These are phyloP conservation scores for Parasarocladium wereldwijsianum DNA, from an alignment of 2,329 filamentous ascomycete species.

Conservation along the genomic window DNA sequence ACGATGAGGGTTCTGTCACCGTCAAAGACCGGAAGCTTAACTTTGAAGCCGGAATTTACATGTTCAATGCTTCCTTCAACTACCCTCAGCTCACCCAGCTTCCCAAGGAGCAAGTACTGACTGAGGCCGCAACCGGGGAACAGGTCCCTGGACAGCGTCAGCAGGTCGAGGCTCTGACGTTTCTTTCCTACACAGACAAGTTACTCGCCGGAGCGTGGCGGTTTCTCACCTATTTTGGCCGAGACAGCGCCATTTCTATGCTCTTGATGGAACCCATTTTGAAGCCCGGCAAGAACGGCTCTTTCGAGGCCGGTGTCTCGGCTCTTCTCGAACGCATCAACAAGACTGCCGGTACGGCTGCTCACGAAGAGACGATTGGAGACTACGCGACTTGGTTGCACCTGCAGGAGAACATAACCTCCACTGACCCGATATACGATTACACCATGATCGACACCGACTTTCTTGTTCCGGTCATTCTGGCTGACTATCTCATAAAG, in stretches of 20 bases:
- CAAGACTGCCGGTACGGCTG: constrained; percentile 41
- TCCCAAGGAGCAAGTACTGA: constrained; percentile 32
- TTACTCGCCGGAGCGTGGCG: constrained; percentile 50
- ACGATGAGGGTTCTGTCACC: constrained; percentile 14
- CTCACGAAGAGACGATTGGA: constrained; percentile 50
- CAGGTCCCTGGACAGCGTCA: constrained; percentile 29
- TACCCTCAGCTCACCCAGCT: constrained; percentile 47
- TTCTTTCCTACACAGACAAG: constrained; percentile 49
- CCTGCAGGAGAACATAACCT: constrained; percentile 33
- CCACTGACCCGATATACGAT: constrained; percentile 36
- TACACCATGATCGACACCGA: constrained; percentile 52
- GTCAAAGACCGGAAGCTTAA: constrained; percentile 23
- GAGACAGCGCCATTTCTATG: constrained; percentile 47
- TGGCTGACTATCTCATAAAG: constrained; percentile 43
- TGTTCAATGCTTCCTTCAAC: constrained; percentile 43
- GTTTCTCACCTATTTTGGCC: constrained; percentile 52
- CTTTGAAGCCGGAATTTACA: constrained; percentile 39
- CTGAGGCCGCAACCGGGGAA: constrained; percentile 22
- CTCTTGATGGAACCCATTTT: constrained; percentile 43
- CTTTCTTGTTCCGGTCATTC: constrained; percentile 41
- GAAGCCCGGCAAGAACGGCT: constrained; percentile 36
- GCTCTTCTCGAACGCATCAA: constrained; percentile 48
- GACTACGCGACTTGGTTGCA: constrained; percentile 51
- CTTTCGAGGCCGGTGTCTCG: constrained; percentile 45
- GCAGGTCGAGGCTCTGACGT: constrained; percentile 39